phyloP scores from a whole-genome alignment of 1,284 basidiomycete species.

The Apiotrichum sp. region DNA sequence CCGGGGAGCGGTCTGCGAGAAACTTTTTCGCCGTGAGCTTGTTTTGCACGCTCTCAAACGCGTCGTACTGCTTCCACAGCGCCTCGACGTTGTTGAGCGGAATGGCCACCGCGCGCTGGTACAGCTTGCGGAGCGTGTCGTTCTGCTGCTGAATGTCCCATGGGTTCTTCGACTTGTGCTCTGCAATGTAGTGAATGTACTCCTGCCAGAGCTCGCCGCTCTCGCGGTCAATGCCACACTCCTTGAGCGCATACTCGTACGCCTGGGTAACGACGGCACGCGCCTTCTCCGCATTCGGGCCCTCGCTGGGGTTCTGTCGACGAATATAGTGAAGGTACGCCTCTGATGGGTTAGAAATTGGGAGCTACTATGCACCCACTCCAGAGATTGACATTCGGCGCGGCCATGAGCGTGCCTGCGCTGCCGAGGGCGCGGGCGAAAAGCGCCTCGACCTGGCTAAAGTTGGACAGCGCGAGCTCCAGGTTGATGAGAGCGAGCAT shows the following conservation, averaged over 20 bases:
- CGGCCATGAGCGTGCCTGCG: slow-evolving; percentile 37
- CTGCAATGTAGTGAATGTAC: slow-evolving; percentile 74
- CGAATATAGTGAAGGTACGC: slow-evolving; percentile 48
- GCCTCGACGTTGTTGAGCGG: slow-evolving; percentile 89
- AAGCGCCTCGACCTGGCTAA: slow-evolving; percentile 41
- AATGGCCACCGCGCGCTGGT: slow-evolving; percentile 87
- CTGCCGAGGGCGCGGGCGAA: slow-evolving; percentile 42
- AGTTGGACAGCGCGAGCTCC: slow-evolving; percentile 44
- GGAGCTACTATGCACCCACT: slow-evolving; percentile 28
- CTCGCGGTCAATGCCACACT: slow-evolving; percentile 68
- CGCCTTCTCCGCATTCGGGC: slow-evolving; percentile 50
- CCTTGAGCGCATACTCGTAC: slow-evolving; percentile 87
- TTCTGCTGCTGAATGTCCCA: slow-evolving; percentile 97
- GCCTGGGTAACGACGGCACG: slow-evolving; percentile 75
- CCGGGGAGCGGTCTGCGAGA: slow-evolving; percentile 71
- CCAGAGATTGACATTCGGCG: slow-evolving; percentile 46
- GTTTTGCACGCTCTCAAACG: slow-evolving; percentile 86
- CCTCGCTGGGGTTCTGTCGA: slow-evolving; percentile 42
- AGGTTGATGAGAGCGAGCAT: slow-evolving; percentile 44
- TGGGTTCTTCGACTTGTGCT: slow-evolving; percentile 67
- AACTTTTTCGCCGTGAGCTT: slow-evolving; percentile 95
- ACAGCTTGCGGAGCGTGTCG: slow-evolving; percentile 84
- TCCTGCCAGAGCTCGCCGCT: slow-evolving; percentile 56
- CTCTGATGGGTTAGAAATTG: slow-evolving; percentile 25
- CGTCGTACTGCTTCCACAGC: slow-evolving; percentile 91